Base-by-base conservation (phyloP, 371 early-diverging fungal genomes). In the Syncephalastrum racemosum region DNA sequence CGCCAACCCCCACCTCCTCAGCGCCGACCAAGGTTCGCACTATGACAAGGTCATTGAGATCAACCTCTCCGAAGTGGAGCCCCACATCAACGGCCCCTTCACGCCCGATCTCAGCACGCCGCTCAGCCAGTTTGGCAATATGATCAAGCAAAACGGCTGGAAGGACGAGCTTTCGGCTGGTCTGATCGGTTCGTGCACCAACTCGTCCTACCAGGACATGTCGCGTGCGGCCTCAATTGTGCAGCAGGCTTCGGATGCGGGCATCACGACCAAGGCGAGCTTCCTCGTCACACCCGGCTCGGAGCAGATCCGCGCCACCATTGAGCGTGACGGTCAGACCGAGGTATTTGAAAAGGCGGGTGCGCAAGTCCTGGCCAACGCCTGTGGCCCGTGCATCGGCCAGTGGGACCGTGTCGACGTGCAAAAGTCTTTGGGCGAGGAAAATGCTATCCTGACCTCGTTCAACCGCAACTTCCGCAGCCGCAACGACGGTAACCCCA, bases 381-480 rank as follows among this genome's bases (percentile, higher is more conserved):
- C 92, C 15, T 93, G 93, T 67, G 93, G 93, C 42, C 93, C 93
- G 53, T 93, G 93, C 67, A 91, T 93, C 52, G 93, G 93, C 51
- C 91, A 90, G 83, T 96, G 98, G 98, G 90, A 94, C 56, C 91
- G 98, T 62, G 80, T 80, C 39, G 92, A 89, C 67, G 64, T 87
- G 48, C 73, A 82, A 55, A 79, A 79, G 53, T 52, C 52, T 50
- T 56, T 70, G 44, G 81, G 79, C 46, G 85, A 84, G 46, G 83
- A 85, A 49, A 97, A 97, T 79, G 87, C 95, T 14, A 97, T 97
- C 50, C 68, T 97, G 61, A 92, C 94, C 19, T 95, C 96, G 12
- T 97, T 93, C 83, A 97, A 97, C 82, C 92, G 98, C 69, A 97
- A 97, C 83, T 97, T 97, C 81, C 87, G 89, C 50, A 91, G 89